Evolutionary conservation across 768 basidiomycete genomes (phyloP).

Genomic region (Auriscalpium microsporum): DNA sequence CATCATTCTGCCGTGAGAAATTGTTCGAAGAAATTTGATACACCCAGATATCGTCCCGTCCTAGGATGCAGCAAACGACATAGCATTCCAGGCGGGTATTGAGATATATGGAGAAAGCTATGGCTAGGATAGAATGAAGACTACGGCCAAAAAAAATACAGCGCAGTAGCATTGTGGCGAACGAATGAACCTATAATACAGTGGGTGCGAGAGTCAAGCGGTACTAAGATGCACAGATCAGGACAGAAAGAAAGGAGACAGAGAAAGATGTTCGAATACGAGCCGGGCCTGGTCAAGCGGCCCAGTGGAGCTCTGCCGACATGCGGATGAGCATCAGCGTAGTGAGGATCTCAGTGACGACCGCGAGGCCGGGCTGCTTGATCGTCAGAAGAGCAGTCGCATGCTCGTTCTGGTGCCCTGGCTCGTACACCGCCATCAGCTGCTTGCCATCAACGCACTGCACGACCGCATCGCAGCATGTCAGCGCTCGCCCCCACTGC

Average conservation of each 20-base stretch:
- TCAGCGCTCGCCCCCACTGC: not conserved
- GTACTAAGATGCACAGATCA: no score
- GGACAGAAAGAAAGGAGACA: not conserved
- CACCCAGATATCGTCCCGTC: no score
- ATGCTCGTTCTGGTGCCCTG: slow-evolving; percentile 45
- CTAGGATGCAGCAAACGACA: no score
- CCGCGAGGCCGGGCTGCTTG: slow-evolving; percentile 43
- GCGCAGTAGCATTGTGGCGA: not conserved
- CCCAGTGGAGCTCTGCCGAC: slow-evolving; percentile 53
- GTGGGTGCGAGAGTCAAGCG: not conserved
- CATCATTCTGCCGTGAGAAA: no score
- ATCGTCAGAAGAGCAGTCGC: slow-evolving; percentile 55
- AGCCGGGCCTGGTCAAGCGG: not conserved
- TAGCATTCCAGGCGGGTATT: no score
- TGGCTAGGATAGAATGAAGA: no score
- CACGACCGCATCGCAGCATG: not conserved
- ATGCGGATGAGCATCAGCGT: slow-evolving; percentile 70
- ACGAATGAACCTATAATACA: not conserved
- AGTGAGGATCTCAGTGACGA: slow-evolving; percentile 72
- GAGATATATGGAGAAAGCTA: no score
- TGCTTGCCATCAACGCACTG: slow-evolving; percentile 55
- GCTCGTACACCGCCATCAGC: slow-evolving; percentile 59
- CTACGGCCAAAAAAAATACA: not conserved
- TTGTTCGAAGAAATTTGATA: no score
- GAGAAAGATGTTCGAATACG: no score